Evolutionary conservation across 345 rosid species (phyloP).

Genomic region (Hirschfeldia incana): DNA sequence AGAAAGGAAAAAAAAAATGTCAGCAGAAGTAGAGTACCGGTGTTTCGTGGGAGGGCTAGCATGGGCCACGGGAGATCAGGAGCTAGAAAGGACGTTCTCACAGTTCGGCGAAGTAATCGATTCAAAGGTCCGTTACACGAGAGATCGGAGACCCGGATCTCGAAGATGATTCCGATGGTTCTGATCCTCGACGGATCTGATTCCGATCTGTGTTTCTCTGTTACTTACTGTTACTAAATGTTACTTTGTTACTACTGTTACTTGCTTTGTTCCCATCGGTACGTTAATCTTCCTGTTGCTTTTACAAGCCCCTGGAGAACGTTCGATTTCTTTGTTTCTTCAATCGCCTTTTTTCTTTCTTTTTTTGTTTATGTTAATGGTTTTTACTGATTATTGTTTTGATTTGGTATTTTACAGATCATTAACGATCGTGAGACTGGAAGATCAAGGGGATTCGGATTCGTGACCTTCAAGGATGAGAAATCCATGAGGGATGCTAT

Average conservation of each 20-base stretch:
- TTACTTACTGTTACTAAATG: not conserved
- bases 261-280: slow-evolving; percentile 51
- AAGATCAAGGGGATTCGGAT: slow-evolving; percentile 86
- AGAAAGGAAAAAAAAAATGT: not conserved
- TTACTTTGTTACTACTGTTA: not conserved
- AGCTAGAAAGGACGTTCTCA: slow-evolving; percentile 58
- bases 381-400: not conserved
- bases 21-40: slow-evolving; percentile 69
- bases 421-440: slow-evolving; percentile 93
- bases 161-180: slow-evolving; percentile 25
- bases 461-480: slow-evolving; percentile 80
- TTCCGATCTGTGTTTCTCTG: slow-evolving; percentile 37
- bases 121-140: slow-evolving; percentile 91
- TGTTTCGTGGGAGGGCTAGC: slow-evolving; percentile 98
- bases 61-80: slow-evolving; percentile 76
- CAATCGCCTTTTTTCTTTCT: not conserved
- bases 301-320: slow-evolving; percentile 57
- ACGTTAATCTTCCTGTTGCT: slow-evolving; percentile 87
- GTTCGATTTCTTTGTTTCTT: too few species aligned
- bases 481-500: slow-evolving; percentile 88
- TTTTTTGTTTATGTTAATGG: not conserved
- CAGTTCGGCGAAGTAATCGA: slow-evolving; percentile 74
- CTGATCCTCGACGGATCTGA: slow-evolving; percentile 45
- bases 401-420: slow-evolving; percentile 42
- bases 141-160: slow-evolving; percentile 38